Conservation (phyloP, 306 rosid species). For the Cyclanthera cordifolia region DNA sequence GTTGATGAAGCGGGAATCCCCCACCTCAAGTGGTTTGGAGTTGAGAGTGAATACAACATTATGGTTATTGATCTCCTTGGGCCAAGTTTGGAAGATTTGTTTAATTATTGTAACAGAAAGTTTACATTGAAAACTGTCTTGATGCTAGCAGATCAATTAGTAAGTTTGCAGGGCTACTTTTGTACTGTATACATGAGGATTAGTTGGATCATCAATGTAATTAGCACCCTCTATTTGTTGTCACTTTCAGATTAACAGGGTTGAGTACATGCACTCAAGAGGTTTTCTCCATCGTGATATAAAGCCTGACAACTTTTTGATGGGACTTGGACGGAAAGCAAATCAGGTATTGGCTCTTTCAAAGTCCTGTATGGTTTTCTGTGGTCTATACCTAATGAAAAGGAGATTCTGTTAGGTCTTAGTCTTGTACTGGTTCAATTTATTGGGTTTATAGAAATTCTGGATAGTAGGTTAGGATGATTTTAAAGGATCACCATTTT, state of each 20-base stretch:
- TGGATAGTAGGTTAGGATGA: neutral
- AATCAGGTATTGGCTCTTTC: conserved; percentile 52
- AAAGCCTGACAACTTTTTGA: conserved; percentile 94
- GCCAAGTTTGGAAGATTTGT: conserved; percentile 95
- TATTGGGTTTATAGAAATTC: neutral
- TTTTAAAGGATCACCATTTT: neutral
- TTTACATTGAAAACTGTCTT: conserved; percentile 78
- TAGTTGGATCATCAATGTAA: conserved; percentile 12
- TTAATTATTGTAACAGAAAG: conserved; percentile 90
- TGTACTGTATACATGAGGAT: conserved; percentile 10
- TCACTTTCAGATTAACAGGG: conserved; percentile 80
- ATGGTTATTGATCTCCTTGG: conserved; percentile 99
- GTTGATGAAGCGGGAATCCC: conserved; percentile 80
- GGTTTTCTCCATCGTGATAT: conserved; percentile 99
- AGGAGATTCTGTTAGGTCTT: neutral
- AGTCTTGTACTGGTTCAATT: neutral
- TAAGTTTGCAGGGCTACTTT: conserved; percentile 27
- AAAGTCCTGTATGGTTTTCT: neutral
- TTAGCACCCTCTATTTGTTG: conserved; percentile 2
- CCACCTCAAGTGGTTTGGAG: conserved; percentile 98
- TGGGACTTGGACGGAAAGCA: conserved; percentile 98
- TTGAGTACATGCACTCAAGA: conserved; percentile 97
- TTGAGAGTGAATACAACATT: conserved; percentile 87
- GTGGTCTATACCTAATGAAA: neutral
- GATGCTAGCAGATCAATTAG: conserved; percentile 99